Conservation (phyloP, 306 rosid species). For the Casuarina cunninghamiana region DNA sequence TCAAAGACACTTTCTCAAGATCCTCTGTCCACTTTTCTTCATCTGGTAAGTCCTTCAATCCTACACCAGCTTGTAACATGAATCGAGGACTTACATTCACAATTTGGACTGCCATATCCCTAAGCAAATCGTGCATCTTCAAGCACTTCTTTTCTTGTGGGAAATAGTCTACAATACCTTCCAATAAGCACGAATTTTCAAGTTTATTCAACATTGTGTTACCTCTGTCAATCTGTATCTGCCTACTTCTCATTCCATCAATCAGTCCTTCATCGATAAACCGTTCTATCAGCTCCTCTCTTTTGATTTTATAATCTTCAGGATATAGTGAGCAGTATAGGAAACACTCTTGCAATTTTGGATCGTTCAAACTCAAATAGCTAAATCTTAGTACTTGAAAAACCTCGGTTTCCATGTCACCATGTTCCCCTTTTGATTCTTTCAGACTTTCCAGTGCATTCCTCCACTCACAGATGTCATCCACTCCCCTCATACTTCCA, state of each 20-base stretch:
- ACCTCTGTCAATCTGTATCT: constrained; percentile 11
- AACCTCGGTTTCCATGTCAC: constrained; percentile 8
- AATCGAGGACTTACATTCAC: not conserved
- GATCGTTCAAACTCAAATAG: constrained; percentile 4
- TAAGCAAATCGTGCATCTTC: constrained; percentile 24
- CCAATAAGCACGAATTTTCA: constrained; percentile 13
- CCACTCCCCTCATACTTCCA: constrained; percentile 15
- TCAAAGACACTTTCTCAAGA: constrained; percentile 22
- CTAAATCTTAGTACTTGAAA: constrained; percentile 11
- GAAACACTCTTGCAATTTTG: constrained; percentile 13
- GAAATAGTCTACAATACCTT: not conserved
- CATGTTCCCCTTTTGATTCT: not conserved
- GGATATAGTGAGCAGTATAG: constrained; percentile 12
- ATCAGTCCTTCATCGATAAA: constrained; percentile 19
- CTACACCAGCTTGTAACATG: constrained; percentile 13
- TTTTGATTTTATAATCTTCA: constrained; percentile 4
- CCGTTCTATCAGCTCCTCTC: constrained; percentile 14
- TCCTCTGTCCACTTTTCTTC: constrained; percentile 14
- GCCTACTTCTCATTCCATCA: not conserved
- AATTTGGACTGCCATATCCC: constrained; percentile 23
- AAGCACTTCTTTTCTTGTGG: not conserved
- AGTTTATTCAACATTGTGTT: constrained; percentile 13
- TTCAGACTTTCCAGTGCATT: not conserved
- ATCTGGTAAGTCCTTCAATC: constrained; percentile 17
- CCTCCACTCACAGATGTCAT: constrained; percentile 23